Conservation (phyloP, 2,329 filamentous ascomycete genomes). For the Rhynchosporium agropyri region DNA sequence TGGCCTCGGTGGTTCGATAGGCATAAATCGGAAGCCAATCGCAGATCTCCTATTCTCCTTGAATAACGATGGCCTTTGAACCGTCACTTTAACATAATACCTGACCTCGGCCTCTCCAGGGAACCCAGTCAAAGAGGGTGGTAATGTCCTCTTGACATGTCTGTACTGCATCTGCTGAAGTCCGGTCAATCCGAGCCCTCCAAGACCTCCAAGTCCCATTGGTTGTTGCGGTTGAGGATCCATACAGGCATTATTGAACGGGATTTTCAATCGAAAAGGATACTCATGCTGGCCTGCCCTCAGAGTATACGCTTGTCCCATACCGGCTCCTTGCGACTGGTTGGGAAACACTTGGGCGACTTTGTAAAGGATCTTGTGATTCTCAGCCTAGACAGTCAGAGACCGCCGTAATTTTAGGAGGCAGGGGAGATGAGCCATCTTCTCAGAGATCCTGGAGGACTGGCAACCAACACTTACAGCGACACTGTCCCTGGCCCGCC, state of each 20-base stretch:
- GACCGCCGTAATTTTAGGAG: too few species aligned
- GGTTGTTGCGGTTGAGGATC: slow-evolving; percentile 53
- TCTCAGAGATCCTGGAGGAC: too few species aligned
- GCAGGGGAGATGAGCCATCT: too few species aligned
- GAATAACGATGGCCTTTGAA: slow-evolving; percentile 84
- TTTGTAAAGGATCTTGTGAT: slow-evolving; percentile 75
- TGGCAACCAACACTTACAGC: slow-evolving; percentile 34
- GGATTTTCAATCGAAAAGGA: slow-evolving; percentile 76
- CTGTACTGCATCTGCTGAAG: slow-evolving; percentile 61
- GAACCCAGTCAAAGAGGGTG: slow-evolving; percentile 86
- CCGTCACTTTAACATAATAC: slow-evolving; percentile 95
- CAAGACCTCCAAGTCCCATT: slow-evolving; percentile 59
- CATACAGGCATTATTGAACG: slow-evolving; percentile 70
- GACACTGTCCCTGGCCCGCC: slow-evolving; percentile 37
- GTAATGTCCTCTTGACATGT: slow-evolving; percentile 84
- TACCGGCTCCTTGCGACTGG: slow-evolving; percentile 37
- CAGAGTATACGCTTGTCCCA: slow-evolving; percentile 56
- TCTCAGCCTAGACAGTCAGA: slow-evolving; percentile 48
- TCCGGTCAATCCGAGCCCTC: slow-evolving; percentile 65
- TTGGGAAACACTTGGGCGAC: slow-evolving; percentile 71
- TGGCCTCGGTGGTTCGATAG: slow-evolving; percentile 84
- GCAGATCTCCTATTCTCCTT: slow-evolving; percentile 82
- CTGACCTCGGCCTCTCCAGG: slow-evolving; percentile 85
- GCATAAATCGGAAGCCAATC: slow-evolving; percentile 79
- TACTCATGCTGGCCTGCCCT: slow-evolving; percentile 74